Percentiles rank a stretch among this genome's conserved stretches.
Conservation (phyloP, 2,329 filamentous ascomycete genomes). For the Neopestalotiopsis sp. region DNA sequence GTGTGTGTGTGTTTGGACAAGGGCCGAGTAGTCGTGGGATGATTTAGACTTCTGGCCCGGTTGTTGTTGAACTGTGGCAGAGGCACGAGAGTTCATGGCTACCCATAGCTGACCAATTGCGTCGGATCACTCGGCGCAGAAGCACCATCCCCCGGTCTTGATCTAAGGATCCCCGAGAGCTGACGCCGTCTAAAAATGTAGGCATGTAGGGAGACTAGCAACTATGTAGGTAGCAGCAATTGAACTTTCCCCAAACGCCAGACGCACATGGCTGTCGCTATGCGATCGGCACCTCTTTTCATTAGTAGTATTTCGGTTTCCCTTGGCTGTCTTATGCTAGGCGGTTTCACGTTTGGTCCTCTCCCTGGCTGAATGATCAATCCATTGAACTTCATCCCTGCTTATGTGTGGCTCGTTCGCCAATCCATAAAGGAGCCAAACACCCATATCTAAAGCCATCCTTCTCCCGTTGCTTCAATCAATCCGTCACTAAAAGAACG, state of each 20-base stretch:
- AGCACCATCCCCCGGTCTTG: not conserved
- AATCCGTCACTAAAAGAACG: not conserved
- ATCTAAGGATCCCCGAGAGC: not conserved
- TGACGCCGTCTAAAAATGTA: not conserved
- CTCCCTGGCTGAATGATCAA: not conserved
- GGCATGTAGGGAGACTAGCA: not conserved
- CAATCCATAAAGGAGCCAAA: slow-evolving; percentile 10
- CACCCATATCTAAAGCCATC: not conserved
- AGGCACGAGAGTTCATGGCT: slow-evolving; percentile 1
- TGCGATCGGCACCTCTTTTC: not conserved
- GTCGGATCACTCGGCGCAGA: not conserved
- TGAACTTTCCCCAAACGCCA: not conserved
- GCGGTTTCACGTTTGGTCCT: slow-evolving; percentile 1
- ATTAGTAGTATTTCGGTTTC: not conserved
- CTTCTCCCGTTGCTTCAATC: not conserved
- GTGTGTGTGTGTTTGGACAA: not conserved
- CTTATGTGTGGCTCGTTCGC: not conserved
- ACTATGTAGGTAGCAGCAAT: not conserved
- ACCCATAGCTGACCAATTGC: not conserved
- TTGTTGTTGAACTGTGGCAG: not conserved
- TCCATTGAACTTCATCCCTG: slow-evolving; percentile 7
- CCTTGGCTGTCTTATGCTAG: slow-evolving; percentile 16
- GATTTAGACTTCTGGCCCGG: slow-evolving; percentile 3
- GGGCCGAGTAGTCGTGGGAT: not conserved
- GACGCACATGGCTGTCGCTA: not conserved